Evolutionary conservation across 768 basidiomycete species (phyloP).

Genomic region (Chlorophyllum brunneum): DNA sequence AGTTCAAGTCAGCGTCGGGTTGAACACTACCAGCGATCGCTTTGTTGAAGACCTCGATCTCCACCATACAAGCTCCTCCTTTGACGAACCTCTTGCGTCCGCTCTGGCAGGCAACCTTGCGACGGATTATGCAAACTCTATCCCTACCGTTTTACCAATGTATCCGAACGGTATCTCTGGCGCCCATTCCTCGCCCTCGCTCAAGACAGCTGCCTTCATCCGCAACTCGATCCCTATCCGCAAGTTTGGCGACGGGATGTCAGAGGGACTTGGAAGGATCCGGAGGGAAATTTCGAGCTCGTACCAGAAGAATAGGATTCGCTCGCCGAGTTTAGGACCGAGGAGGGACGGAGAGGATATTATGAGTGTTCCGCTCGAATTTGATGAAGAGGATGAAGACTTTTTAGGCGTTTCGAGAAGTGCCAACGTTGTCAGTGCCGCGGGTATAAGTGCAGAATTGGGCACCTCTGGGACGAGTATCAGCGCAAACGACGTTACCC

Average conservation of each 20-base stretch:
- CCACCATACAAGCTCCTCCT: constrained; percentile 42
- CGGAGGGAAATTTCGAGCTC: constrained; percentile 48
- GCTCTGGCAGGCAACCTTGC: constrained; percentile 64
- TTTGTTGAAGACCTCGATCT: constrained; percentile 49
- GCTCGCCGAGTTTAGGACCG: constrained; percentile 38
- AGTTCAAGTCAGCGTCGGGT: constrained; percentile 34
- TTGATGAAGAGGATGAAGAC: constrained; percentile 70
- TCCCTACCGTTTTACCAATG: constrained; percentile 60
- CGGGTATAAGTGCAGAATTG: constrained; percentile 25
- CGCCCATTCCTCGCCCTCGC: constrained; percentile 12
- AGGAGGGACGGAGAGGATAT: constrained; percentile 15
- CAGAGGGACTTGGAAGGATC: constrained; percentile 57
- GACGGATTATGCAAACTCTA: constrained; percentile 36
- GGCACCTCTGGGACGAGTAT: constrained; percentile 29
- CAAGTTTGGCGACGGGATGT: constrained; percentile 50
- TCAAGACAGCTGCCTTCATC: constrained; percentile 4
- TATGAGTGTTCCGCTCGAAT: constrained; percentile 46
- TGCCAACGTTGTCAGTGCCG: constrained; percentile 19
- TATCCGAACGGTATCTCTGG: constrained; percentile 66
- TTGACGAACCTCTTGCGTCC: constrained; percentile 75
- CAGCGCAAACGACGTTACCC: constrained; percentile 25
- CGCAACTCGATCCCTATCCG: constrained; percentile 54
- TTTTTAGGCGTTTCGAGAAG: constrained; percentile 28
- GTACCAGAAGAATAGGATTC: constrained; percentile 23
- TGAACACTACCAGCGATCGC: constrained; percentile 28